Evolutionary conservation across 2,329 filamentous ascomycete genomes (phyloP).

Genomic region (Nothophoma quercina): DNA sequence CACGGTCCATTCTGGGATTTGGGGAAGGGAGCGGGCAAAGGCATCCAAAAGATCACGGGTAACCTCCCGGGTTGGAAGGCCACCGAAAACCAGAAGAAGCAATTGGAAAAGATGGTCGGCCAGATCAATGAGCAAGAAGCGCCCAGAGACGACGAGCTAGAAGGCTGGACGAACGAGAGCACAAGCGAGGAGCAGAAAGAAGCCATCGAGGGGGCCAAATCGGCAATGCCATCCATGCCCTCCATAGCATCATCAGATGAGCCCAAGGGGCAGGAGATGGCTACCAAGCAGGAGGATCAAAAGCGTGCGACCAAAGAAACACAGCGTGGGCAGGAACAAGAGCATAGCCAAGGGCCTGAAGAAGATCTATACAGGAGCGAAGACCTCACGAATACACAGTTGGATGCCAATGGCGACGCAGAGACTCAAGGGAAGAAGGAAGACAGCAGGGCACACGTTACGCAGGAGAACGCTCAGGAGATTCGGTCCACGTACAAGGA

Average conservation of each 20-base stretch:
- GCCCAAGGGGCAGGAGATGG: background rate
- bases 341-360: background rate
- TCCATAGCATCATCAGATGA: background rate
- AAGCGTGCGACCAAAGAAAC: too few relatives aligned
- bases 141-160: conserved; percentile 25
- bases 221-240: conserved; percentile 19
- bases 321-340: too few relatives aligned
- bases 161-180: conserved; percentile 24
- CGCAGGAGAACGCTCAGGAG: background rate
- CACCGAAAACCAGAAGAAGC: conserved; percentile 27
- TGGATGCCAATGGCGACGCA: background rate
- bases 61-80: conserved; percentile 25
- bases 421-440: background rate
- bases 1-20: conserved; percentile 26
- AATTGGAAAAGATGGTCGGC: conserved; percentile 31
- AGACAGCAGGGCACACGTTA: background rate
- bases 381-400: background rate
- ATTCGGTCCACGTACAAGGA: conserved; percentile 1
- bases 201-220: conserved; percentile 18
- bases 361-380: background rate
- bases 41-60: conserved; percentile 26
- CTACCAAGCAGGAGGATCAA: background rate
- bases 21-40: conserved; percentile 25
- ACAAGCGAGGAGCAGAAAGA: conserved; percentile 15
- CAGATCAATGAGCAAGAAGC: conserved; percentile 27